phyloP scores from a whole-genome alignment of 495 filamentous ascomycete genomes.

The Penicillium atrosanguineum region DNA sequence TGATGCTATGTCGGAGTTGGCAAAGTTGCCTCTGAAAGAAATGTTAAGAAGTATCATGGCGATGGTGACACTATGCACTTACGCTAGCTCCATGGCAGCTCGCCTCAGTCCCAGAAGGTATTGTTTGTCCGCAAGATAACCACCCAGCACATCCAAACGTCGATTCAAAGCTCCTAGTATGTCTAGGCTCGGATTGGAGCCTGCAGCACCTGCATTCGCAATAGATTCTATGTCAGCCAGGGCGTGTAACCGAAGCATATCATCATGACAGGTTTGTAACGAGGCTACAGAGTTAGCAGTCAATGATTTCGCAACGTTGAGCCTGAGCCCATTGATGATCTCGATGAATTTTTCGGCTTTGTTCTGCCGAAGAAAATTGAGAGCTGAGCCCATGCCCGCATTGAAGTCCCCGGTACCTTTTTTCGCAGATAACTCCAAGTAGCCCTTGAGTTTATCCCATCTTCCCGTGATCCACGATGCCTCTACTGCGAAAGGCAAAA shows the following conservation, averaged over 20 bases:
- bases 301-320: slow-evolving; percentile 68
- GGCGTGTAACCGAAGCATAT: slow-evolving; percentile 79
- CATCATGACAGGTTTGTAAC: slow-evolving; percentile 75
- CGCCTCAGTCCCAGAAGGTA: slow-evolving; percentile 86
- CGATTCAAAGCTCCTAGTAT: slow-evolving; percentile 63
- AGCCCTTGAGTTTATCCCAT: slow-evolving; percentile 72
- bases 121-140: slow-evolving; percentile 87
- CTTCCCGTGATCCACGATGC: slow-evolving; percentile 84
- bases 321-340: slow-evolving; percentile 62
- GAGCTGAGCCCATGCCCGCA: slow-evolving; percentile 69
- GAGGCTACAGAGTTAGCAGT: slow-evolving; percentile 72
- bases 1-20: slow-evolving; percentile 69
- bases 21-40: slow-evolving; percentile 39
- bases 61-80: slow-evolving; percentile 6
- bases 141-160: slow-evolving; percentile 79
- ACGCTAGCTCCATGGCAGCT: slow-evolving; percentile 74
- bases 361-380: slow-evolving; percentile 61
- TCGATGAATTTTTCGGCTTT: slow-evolving; percentile 53
- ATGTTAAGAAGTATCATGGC: slow-evolving; percentile 9
- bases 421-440: slow-evolving; percentile 53
- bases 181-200: slow-evolving; percentile 28
- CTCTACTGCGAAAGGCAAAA: slow-evolving; percentile 80
- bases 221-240: slow-evolving; percentile 85
- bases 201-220: slow-evolving; percentile 44
- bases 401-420: slow-evolving; percentile 73